Percentiles rank a stretch among this genome's conserved stretches.
These are phyloP conservation scores for Cymbidium sinense DNA, from an alignment of 106 monocot species.

Conservation along the genomic window DNA sequence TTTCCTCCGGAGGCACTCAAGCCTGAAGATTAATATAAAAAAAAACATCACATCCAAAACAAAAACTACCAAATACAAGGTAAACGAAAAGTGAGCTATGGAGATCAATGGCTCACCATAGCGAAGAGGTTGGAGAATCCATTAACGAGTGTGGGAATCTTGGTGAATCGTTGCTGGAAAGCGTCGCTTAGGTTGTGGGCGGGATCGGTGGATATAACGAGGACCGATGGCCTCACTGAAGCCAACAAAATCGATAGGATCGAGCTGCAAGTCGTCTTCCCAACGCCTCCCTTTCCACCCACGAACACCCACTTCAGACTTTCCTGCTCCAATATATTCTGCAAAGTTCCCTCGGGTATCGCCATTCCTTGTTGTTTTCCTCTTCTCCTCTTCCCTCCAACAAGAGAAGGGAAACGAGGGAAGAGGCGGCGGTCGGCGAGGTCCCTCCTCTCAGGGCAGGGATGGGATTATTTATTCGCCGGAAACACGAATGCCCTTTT, in stretches of 20 bases:
- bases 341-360: constrained; percentile 59
- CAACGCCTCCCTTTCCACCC: constrained; percentile 94
- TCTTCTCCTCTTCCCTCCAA: neutral
- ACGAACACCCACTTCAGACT: constrained; percentile 97
- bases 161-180: constrained; percentile 97
- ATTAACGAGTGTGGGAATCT: constrained; percentile 86
- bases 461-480: neutral
- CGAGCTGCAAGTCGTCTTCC: constrained; percentile 95
- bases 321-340: constrained; percentile 79
- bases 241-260: constrained; percentile 79
- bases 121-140: constrained; percentile 94
- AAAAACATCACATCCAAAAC: neutral
- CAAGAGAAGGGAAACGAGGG: neutral
- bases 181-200: constrained; percentile 98
- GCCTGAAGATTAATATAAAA: neutral
- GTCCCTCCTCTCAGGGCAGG: neutral
- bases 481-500: neutral
- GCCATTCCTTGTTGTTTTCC: constrained; percentile 15
- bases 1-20: neutral
- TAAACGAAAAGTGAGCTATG: neutral
- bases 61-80: neutral
- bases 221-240: constrained; percentile 68
- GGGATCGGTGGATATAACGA: constrained; percentile 96
- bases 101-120: constrained; percentile 39
- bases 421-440: constrained; percentile 3